Evolutionary conservation across 1,284 basidiomycete genomes (phyloP).

Genomic region (Meripilus lineatus): DNA sequence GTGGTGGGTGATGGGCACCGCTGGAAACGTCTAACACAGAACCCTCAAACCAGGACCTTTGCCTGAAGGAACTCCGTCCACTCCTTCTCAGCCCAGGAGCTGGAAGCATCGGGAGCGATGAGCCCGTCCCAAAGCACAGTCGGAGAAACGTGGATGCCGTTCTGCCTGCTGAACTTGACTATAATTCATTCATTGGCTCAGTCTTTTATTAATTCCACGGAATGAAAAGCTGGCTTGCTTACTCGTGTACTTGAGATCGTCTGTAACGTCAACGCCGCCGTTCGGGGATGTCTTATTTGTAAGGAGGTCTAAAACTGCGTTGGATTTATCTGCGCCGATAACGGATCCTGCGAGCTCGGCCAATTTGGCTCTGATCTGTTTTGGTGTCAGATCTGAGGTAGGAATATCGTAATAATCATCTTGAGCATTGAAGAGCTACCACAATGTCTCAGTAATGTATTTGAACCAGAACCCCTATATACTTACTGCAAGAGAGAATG

Average conservation of each 20-base stretch:
- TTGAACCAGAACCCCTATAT: neutral
- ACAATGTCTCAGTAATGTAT: slow-evolving; percentile 12
- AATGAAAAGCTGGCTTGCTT: slow-evolving; percentile 21
- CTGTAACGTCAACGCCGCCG: slow-evolving; percentile 72
- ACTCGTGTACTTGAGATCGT: slow-evolving; percentile 85
- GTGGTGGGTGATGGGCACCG: too few species aligned
- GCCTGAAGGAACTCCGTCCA: slow-evolving; percentile 80
- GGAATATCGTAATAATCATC: slow-evolving; percentile 78
- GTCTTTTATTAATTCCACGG: neutral
- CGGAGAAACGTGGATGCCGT: slow-evolving; percentile 89
- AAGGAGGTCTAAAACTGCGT: slow-evolving; percentile 59
- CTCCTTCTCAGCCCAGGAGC: slow-evolving; percentile 79
- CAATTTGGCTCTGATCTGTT: slow-evolving; percentile 75
- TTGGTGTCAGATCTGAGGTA: slow-evolving; percentile 60
- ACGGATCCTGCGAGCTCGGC: slow-evolving; percentile 50
- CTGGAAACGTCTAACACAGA: too few species aligned
- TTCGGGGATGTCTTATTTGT: slow-evolving; percentile 63
- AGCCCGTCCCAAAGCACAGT: slow-evolving; percentile 87
- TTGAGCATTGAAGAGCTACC: slow-evolving; percentile 73
- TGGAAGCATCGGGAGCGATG: slow-evolving; percentile 73
- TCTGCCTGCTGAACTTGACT: slow-evolving; percentile 91
- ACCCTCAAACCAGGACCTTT: slow-evolving; percentile 42
- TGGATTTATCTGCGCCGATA: slow-evolving; percentile 38
- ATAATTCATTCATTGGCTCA: neutral
- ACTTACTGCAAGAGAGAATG: slow-evolving; percentile 63